Evolutionary conservation across 306 rosid genomes (phyloP), one percentile per base, ranked within the genome.

Genomic region (Prinsepia uniflora): DNA sequence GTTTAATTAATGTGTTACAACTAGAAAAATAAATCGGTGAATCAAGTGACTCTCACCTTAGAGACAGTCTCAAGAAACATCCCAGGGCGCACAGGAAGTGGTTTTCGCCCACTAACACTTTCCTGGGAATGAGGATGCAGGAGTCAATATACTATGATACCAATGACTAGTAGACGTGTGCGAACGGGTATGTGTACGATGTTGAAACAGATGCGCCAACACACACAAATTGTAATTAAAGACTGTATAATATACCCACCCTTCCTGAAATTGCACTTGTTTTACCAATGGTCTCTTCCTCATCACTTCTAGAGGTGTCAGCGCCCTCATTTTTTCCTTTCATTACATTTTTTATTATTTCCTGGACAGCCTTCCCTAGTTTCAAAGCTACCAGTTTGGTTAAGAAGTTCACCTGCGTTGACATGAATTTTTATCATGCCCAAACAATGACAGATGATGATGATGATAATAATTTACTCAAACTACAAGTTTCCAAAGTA

Each of bases 31-130:
- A 39, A 58, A 56, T 3, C 43, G 36, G 66, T 34, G 67, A 10
- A 78, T 39, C 54, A 55, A 39, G 17, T 58, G 45, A 30, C 66
- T 65, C 79, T 81, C 79, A 93, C 98, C 98, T 85, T 93, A 70
- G 92, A 76, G 62, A 93, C 89, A 4, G 98, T 88, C 79, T 90
- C 98, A 57, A 93, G 97, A 88, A 93, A 93, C 98, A 93, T 88
- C 88, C 98, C 97, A 2, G 98, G 96, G 67, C 96, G 96, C 53
- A 93, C 97, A 0, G 98, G 98, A 73, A 76, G 94, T 24, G 87
- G 84, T 73, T 80, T 88, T 71, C 75, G 81, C 65, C 94, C 96
- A 0, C 94, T 76, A 50, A 87, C 87, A 76, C 91, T 83, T 77
- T 77, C 75, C 97, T 88, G 84, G 44, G 60, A 72, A 84, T 65